Evolutionary conservation across 768 basidiomycete genomes (phyloP), one percentile per base, ranked within the genome.

Genomic region (Suillus cothurnatus): DNA sequence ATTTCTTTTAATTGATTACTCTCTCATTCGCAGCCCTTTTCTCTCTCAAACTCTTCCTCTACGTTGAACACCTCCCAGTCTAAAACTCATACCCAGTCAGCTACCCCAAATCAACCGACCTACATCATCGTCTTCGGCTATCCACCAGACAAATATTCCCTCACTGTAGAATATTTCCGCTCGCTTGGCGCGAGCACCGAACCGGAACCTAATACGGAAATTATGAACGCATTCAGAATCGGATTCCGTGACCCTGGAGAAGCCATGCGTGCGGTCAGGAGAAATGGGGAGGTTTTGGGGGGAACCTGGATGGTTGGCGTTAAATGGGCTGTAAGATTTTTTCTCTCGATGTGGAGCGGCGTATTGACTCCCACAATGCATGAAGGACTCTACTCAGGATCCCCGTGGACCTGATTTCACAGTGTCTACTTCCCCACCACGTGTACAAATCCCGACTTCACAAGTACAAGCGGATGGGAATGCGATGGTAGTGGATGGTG

Each of bases 91-190:
- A 36, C 66, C 65, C 65, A 73, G 17, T 52, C 79, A 36, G 50
- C 74, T 56, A 64, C 74, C 49, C 65, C 79, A 6, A 58, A 77
- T 14, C 83, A 86, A 32, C 80, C 84, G 3, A 73, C 85, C 34
- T 90, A 89, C 71, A 81, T 96, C 41, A 81, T 94, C 71, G 87
- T 96, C 61, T 96, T 94, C 66, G 94, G 94, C n/a, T 96, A 94
- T 73, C 93, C 94, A 6, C 80, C 86, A 38, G 91, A 94, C 75
- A 88, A 88, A 71, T 91, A 90, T 74, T 86, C 84, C 61, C 72
- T 88, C 19, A 87, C 90, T 0, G 86, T 85, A 19, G 90, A 91
- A 70, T 91, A 91, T 74, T 91, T 93, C 80, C 85, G 84, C 69
- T 86, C 88, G 1, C 77, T 96, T 26, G 93, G 92, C 9, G 85